Conservation (phyloP, 306 rosid species). For the Castanopsis chinensis region DNA sequence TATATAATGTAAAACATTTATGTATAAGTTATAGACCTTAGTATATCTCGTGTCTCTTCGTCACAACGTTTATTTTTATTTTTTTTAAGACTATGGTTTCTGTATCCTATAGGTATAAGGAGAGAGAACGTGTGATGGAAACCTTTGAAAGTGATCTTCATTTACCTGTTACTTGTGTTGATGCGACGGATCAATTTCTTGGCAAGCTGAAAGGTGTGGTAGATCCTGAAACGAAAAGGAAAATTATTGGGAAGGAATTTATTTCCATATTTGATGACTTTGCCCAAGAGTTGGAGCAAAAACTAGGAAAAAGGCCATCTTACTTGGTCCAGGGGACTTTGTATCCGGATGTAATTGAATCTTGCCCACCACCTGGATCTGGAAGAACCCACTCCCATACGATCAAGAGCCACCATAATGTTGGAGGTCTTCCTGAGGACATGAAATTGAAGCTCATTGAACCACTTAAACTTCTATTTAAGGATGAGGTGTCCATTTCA, state of each 20-base stretch:
- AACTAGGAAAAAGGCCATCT: constrained; percentile 59
- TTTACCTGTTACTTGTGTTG: constrained; percentile 80
- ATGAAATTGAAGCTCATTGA: constrained; percentile 94
- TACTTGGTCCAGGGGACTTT: constrained; percentile 91
- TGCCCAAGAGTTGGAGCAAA: constrained; percentile 65
- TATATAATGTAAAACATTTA: background rate
- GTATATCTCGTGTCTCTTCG: background rate
- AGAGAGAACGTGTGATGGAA: constrained; percentile 83
- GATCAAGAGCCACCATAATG: constrained; percentile 97
- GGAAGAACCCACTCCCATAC: constrained; percentile 94
- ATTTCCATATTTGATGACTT: constrained; percentile 76
- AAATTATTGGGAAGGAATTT: constrained; percentile 91
- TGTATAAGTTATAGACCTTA: background rate
- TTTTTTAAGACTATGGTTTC: background rate
- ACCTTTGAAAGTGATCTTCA: constrained; percentile 89
- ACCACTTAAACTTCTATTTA: constrained; percentile 87
- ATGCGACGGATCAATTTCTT: constrained; percentile 72
- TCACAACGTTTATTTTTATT: background rate
- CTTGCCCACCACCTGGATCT: constrained; percentile 97
- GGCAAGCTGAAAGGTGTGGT: constrained; percentile 72
- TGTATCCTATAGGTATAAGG: constrained; percentile 60
- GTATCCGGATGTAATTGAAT: constrained; percentile 94
- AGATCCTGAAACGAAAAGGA: constrained; percentile 91
- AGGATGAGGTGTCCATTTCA: constrained; percentile 77
- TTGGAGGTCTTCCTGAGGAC: constrained; percentile 97